Percentiles rank a stretch among this genome's conserved stretches.
These are phyloP conservation scores for Colletotrichum falcatum DNA, from an alignment of 2,329 filamentous ascomycete species.

Conservation along the genomic window DNA sequence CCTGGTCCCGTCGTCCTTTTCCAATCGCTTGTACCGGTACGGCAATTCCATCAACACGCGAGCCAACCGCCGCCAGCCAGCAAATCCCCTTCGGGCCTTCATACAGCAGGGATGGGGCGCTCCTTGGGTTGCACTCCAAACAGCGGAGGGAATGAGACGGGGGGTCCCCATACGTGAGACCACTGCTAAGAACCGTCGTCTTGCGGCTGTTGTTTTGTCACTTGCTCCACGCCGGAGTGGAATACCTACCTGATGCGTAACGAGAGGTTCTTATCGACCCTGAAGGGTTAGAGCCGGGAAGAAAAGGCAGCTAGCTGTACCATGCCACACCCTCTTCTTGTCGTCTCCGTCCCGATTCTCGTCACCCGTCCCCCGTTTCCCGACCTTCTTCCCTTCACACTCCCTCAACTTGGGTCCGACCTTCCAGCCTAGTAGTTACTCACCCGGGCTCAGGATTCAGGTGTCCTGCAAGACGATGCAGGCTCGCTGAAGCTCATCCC, in stretches of 20 bases:
- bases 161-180: slow-evolving; percentile 18
- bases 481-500: slow-evolving; percentile 31
- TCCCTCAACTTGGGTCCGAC: slow-evolving; percentile 12
- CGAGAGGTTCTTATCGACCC: slow-evolving; percentile 30
- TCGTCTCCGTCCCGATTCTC: slow-evolving; percentile 20
- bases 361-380: slow-evolving; percentile 17
- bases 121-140: slow-evolving; percentile 21
- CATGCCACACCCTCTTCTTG: slow-evolving; percentile 36
- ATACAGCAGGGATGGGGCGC: slow-evolving; percentile 29
- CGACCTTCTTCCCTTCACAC: slow-evolving; percentile 22
- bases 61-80: slow-evolving; percentile 19
- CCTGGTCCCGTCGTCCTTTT: slow-evolving; percentile 21
- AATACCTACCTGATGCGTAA: slow-evolving; percentile 19
- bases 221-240: slow-evolving; percentile 32
- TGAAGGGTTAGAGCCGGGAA: slow-evolving; percentile 29
- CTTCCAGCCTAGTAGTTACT: slow-evolving; percentile 8
- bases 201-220: slow-evolving; percentile 15
- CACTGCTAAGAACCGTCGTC: background rate
- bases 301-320: slow-evolving; percentile 18
- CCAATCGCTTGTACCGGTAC: slow-evolving; percentile 32
- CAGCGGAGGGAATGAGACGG: background rate
- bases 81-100: slow-evolving; percentile 31
- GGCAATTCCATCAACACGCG: slow-evolving; percentile 23
- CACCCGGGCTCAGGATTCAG: slow-evolving; percentile 8
- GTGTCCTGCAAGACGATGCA: slow-evolving; percentile 34